Conservation (phyloP, 2,329 filamentous ascomycete species). For the Xylariales sp. region DNA sequence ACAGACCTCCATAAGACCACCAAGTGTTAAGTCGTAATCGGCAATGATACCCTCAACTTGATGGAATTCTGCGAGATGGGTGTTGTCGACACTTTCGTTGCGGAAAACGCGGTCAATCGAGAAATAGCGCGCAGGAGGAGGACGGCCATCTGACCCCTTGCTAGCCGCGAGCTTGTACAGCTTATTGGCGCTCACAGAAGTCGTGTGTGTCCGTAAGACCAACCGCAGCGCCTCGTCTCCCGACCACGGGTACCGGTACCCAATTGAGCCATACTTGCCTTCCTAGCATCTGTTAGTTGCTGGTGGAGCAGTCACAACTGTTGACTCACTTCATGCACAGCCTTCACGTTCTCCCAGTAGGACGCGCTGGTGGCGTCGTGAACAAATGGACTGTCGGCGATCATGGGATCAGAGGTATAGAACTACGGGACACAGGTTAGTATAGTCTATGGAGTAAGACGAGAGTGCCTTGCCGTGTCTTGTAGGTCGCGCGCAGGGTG, state of each 20-base stretch:
- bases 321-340: constrained; percentile 86
- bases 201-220: constrained; percentile 94
- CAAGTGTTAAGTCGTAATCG: constrained; percentile 87
- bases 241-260: constrained; percentile 93
- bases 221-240: constrained; percentile 80
- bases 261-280: constrained; percentile 90
- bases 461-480: too few relatives aligned
- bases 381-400: constrained; percentile 63
- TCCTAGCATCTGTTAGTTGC: too few relatives aligned
- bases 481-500: constrained; percentile 95
- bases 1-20: constrained; percentile 86
- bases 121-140: constrained; percentile 82
- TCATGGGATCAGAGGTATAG: constrained; percentile 87
- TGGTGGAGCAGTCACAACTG: too few relatives aligned
- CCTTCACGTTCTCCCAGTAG: constrained; percentile 84
- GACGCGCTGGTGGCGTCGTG: constrained; percentile 51
- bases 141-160: constrained; percentile 65
- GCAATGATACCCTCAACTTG: constrained; percentile 98
- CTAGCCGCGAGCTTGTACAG: constrained; percentile 82
- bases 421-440: too few relatives aligned
- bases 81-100: constrained; percentile 95
- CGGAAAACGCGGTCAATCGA: constrained; percentile 96
- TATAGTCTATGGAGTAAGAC: too few relatives aligned
- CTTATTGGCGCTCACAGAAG: constrained; percentile 84
- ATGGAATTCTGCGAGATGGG: constrained; percentile 96